Evolutionary conservation across 352 stramenopile species (phyloP), one percentile per base, ranked within the genome.

Genomic region (Vaucheria bursata): DNA sequence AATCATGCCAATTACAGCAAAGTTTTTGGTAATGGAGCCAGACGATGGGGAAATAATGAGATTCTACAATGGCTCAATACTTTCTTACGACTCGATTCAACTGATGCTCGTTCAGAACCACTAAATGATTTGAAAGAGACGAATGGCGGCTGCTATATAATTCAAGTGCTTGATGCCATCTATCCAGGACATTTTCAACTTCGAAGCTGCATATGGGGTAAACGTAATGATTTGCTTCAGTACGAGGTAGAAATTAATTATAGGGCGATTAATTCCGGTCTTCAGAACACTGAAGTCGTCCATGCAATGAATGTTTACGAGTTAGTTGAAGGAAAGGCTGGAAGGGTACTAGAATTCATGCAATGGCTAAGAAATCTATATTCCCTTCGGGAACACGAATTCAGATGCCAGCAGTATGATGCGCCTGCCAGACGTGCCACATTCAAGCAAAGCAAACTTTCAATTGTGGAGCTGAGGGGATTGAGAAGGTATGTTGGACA

Each of bases 211-310:
- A 34, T 68, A 2, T 68, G 53, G 53, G 53, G 53, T 34, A 68
- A 68, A 34, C 2, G 8, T 2, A 34, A 68, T 34, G 53, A 68
- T 7, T 31, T 68, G 53, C 8, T 68, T 31, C 53, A 31, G 53
- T 68, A 68, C 53, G 53, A 68, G 8, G 37, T 68, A 31, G 53
- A 31, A 31, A 68, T 37, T 34, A 68, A 68, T 34, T 68, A 68
- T 34, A 68, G 53, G 53, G 8, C 8, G 8, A 7, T 2, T 2
- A 31, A 37, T 2, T 31, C 2, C 2, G 53, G 53, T 31, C 53
- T 68, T 31, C 53, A 68, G 53, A 7, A 2, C 2, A 34, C 53
- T 2, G 53, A 34, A 2, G 53, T 68, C 31, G 31, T 34, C 53
- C 53, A 68, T 34, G 2, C 53, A 31, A 68, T 68, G 2, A 34